A percentile compares a stretch with the other conserved stretches of the same genome.
These are phyloP conservation scores for Paecilomyces formosus DNA, from an alignment of 2,329 filamentous ascomycete genomes.

Conservation along the genomic window DNA sequence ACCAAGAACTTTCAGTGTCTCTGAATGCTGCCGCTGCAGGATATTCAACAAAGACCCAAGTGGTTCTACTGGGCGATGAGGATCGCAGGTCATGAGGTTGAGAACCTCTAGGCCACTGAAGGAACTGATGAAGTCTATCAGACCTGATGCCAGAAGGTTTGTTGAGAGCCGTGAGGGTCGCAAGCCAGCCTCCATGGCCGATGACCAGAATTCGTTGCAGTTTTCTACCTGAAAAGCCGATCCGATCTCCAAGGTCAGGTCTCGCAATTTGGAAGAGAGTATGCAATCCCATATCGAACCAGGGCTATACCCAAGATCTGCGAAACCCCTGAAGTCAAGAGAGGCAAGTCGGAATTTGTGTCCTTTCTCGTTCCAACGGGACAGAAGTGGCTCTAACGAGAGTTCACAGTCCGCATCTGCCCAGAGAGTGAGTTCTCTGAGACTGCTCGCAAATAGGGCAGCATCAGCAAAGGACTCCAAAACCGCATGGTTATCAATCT, in stretches of 20 bases:
- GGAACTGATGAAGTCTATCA: background rate
- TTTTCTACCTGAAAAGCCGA: background rate
- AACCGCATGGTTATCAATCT: background rate
- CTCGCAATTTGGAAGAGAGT: background rate
- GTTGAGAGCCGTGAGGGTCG: background rate
- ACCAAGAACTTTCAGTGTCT: background rate
- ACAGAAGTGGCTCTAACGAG: background rate
- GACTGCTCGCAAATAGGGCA: background rate
- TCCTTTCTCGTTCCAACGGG: background rate
- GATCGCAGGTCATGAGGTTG: background rate
- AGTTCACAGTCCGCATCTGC: background rate
- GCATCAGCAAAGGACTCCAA: background rate
- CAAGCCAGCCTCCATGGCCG: background rate
- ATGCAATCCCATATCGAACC: background rate
- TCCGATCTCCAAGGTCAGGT: background rate
- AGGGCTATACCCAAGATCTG: background rate
- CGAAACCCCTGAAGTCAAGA: background rate
- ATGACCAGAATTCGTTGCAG: background rate
- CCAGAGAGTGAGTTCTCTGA: background rate
- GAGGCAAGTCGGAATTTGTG: background rate
- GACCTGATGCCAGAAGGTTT: background rate
- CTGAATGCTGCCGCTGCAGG: background rate
- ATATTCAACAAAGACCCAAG: background rate
- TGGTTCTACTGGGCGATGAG: background rate
- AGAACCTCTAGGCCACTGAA: background rate